These are phyloP conservation scores for Pythium diclinum DNA, from an alignment of 352 stramenopile genomes.

Conservation along the genomic window DNA sequence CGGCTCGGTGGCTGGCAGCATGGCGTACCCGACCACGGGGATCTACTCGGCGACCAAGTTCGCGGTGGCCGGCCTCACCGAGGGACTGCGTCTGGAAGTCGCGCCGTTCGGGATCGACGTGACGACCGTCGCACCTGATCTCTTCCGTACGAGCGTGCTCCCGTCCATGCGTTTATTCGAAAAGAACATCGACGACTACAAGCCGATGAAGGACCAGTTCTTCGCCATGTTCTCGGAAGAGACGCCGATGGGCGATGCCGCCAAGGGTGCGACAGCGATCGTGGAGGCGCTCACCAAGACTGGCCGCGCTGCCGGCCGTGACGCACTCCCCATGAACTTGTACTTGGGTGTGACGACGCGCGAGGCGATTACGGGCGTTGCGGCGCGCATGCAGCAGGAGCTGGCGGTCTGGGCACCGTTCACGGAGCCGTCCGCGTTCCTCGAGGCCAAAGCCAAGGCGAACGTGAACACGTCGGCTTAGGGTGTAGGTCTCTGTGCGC, in stretches of 20 bases:
- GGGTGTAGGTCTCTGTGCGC: too few species aligned
- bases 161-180: neutral
- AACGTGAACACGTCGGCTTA: neutral
- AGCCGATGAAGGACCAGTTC: constrained; percentile 4
- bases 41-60: constrained; percentile 31
- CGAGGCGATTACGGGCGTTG: neutral
- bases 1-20: constrained; percentile 31
- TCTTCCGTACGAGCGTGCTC: constrained; percentile 9
- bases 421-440: constrained; percentile 4
- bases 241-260: constrained; percentile 13
- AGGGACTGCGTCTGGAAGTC: constrained; percentile 13
- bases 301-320: constrained; percentile 10
- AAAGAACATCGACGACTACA: constrained; percentile 12
- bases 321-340: constrained; percentile 6
- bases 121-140: constrained; percentile 6
- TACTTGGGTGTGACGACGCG: constrained; percentile 5
- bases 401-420: constrained; percentile 4
- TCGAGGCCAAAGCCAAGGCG: constrained; percentile 7
- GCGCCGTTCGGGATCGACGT: constrained; percentile 17
- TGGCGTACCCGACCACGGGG: constrained; percentile 30
- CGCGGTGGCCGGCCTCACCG: constrained; percentile 9
- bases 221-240: constrained; percentile 7
- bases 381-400: constrained; percentile 4
- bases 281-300: constrained; percentile 26
- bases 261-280: constrained; percentile 3